These are phyloP conservation scores for Mycena metata DNA, from an alignment of 768 basidiomycete genomes.

Conservation along the genomic window DNA sequence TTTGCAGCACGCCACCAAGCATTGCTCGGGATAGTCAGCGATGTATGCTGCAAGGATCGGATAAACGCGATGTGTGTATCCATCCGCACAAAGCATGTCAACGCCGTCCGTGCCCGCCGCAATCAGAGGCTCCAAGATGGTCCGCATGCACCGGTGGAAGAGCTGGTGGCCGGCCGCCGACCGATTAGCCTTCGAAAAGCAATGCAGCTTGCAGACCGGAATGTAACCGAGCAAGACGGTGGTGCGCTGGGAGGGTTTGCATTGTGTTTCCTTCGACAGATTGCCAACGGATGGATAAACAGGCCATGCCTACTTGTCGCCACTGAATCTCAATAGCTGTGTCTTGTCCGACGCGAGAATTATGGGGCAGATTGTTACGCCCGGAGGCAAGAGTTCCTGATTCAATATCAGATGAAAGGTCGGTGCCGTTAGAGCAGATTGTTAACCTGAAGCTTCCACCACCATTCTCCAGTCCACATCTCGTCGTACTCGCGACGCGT, in stretches of 20 bases:
- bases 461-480: conserved; percentile 50
- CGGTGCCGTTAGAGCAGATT: neutral
- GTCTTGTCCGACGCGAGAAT: conserved; percentile 56
- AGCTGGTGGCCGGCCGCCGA: conserved; percentile 43
- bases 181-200: conserved; percentile 34
- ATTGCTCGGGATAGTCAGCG: conserved; percentile 29
- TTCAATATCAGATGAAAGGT: neutral
- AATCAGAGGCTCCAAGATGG: conserved; percentile 44
- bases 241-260: conserved; percentile 44
- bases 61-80: conserved; percentile 4
- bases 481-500: conserved; percentile 39
- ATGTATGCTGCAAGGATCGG: conserved; percentile 36
- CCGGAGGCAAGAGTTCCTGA: conserved; percentile 34
- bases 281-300: conserved; percentile 54
- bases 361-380: conserved; percentile 43
- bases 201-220: conserved; percentile 47
- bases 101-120: conserved; percentile 24
- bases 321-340: conserved; percentile 45
- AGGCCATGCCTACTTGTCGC: conserved; percentile 52
- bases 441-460: conserved; percentile 49
- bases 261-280: conserved; percentile 42
- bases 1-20: conserved; percentile 22
- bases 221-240: conserved; percentile 51
- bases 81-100: conserved; percentile 36
- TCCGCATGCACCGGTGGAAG: conserved; percentile 50